Percentiles rank a stretch among this genome's conserved stretches.
These are phyloP conservation scores for Xylaria sp. DNA, from an alignment of 2,329 filamentous ascomycete genomes.

Conservation along the genomic window DNA sequence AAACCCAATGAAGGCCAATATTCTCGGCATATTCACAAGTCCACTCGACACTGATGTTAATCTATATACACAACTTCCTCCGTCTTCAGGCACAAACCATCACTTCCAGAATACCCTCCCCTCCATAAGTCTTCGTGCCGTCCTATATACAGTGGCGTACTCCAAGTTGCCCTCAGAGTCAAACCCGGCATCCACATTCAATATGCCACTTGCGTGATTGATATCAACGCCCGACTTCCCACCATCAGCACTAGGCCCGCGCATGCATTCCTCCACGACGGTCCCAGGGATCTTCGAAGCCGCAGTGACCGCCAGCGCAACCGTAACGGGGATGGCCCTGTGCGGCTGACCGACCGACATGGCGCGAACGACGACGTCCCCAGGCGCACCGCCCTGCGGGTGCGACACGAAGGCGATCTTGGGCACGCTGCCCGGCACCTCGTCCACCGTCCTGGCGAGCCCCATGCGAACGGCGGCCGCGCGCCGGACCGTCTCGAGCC, in stretches of 20 bases:
- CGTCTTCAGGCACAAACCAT: background rate
- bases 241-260: background rate
- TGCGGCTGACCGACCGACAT: conserved; percentile 51
- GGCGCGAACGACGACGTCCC: conserved; percentile 45
- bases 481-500: conserved; percentile 42
- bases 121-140: conserved; percentile 51
- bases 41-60: no score
- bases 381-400: conserved; percentile 20
- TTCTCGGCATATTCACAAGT: no score
- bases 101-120: conserved; percentile 39
- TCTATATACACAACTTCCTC: no score
- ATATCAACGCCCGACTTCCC: conserved; percentile 28
- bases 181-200: conserved; percentile 47
- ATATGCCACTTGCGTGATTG: conserved; percentile 50
- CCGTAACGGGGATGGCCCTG: conserved; percentile 46
- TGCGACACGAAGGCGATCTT: conserved; percentile 50
- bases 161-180: conserved; percentile 38
- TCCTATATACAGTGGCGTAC: conserved; percentile 49
- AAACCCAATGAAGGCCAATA: no score
- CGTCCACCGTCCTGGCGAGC: conserved; percentile 32
- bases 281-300: conserved; percentile 46
- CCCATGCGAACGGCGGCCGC: conserved; percentile 45
- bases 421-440: conserved; percentile 43
- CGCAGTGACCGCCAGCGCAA: conserved; percentile 45
- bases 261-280: background rate